A percentile compares a stretch with the other conserved stretches of the same genome.
These are phyloP conservation scores for Ananas comosus DNA, from an alignment of 176 grass and related monocot genomes.

Conservation along the genomic window DNA sequence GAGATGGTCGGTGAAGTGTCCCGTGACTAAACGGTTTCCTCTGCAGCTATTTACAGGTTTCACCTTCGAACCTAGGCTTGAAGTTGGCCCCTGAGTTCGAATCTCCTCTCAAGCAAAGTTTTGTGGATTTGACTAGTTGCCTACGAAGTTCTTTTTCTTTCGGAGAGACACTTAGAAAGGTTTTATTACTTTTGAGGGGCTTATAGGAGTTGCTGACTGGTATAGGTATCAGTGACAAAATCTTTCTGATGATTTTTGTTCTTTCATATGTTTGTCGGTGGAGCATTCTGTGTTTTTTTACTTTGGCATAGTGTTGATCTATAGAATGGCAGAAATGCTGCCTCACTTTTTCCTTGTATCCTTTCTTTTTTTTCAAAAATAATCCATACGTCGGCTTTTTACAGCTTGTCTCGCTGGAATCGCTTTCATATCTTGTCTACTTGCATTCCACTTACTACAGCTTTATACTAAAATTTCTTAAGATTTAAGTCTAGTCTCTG, in stretches of 20 bases:
- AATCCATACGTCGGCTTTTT: too few species aligned
- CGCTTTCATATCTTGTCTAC: too few species aligned
- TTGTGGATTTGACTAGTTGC: background rate
- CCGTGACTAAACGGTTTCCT: conserved; percentile 81
- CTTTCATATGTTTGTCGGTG: background rate
- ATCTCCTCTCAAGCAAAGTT: background rate
- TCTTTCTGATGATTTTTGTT: background rate
- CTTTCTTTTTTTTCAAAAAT: too few species aligned
- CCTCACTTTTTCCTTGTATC: background rate
- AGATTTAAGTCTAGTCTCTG: too few species aligned
- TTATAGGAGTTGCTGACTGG: background rate
- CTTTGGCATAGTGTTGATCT: background rate
- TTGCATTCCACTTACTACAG: too few species aligned
- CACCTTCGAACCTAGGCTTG: conserved; percentile 84
- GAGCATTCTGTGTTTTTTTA: background rate
- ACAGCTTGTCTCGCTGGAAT: too few species aligned
- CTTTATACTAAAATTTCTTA: too few species aligned
- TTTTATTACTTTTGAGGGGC: background rate
- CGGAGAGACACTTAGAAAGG: background rate
- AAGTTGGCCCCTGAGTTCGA: conserved; percentile 46
- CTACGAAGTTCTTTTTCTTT: background rate
- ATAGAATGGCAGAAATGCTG: background rate
- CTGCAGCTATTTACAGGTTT: conserved; percentile 92
- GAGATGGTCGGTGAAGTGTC: conserved; percentile 76
- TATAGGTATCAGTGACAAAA: background rate